phyloP scores from a whole-genome alignment of 2,329 filamentous ascomycete genomes.

The Aspergillus felis region DNA sequence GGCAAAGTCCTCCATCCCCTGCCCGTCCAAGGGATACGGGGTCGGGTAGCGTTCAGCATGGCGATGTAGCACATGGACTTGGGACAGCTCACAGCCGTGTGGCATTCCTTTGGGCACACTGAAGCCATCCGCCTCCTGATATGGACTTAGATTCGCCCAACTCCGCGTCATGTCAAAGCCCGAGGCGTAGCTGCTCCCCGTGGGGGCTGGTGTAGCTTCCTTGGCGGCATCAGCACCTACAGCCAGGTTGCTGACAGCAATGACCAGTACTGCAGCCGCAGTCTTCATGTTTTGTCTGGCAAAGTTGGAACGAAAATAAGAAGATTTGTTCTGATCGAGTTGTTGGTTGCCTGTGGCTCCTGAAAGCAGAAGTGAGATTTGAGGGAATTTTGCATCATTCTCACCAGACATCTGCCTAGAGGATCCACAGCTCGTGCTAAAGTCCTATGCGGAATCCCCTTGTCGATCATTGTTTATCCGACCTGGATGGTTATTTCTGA shows the following conservation, averaged over 20 bases:
- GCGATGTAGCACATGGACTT: constrained; percentile 52
- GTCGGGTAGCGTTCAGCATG: constrained; percentile 54
- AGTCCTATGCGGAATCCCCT: too few species aligned
- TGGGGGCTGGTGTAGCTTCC: constrained; percentile 14
- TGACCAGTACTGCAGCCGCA: not conserved
- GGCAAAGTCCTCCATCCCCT: constrained; percentile 48
- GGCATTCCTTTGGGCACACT: constrained; percentile 43
- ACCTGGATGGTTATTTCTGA: too few species aligned
- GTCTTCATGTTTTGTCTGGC: not conserved
- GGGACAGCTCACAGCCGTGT: constrained; percentile 53
- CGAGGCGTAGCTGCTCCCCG: constrained; percentile 22
- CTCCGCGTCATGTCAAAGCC: constrained; percentile 29
- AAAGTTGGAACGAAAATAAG: too few species aligned
- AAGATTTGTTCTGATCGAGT: too few species aligned
- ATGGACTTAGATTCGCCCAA: constrained; percentile 32
- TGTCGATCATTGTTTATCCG: too few species aligned
- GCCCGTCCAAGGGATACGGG: constrained; percentile 45
- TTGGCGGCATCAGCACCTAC: not conserved
- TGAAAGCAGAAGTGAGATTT: too few species aligned
- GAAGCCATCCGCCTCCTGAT: constrained; percentile 23
- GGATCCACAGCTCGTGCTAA: too few species aligned
- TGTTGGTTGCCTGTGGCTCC: too few species aligned
- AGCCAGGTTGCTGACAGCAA: not conserved
- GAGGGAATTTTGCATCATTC: too few species aligned
- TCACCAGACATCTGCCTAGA: too few species aligned